Evolutionary conservation across 352 stramenopile species (phyloP).

Genomic region (Globisporangium heterothallicum): DNA sequence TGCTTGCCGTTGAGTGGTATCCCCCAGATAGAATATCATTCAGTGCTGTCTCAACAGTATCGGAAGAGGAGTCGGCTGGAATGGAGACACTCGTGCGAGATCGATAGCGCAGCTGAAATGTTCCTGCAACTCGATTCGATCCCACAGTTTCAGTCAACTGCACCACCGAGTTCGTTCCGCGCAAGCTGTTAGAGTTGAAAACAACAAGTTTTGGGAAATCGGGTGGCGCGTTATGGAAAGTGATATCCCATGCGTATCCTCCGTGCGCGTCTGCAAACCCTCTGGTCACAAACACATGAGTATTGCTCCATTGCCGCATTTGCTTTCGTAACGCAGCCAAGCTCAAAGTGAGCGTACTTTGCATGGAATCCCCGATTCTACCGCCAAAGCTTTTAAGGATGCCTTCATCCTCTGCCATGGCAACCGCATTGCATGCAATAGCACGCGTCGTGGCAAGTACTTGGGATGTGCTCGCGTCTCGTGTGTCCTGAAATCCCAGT

Average conservation of each 20-base stretch:
- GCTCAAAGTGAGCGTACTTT: conserved; percentile 15
- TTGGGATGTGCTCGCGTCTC: not conserved
- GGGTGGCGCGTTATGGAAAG: conserved; percentile 18
- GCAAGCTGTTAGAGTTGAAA: conserved; percentile 1
- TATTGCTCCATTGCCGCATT: not conserved
- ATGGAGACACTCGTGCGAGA: not conserved
- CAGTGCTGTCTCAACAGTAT: conserved; percentile 7
- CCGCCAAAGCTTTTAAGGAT: conserved; percentile 19
- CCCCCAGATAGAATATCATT: conserved; percentile 8
- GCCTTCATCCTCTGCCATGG: conserved; percentile 24
- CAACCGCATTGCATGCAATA: conserved; percentile 32
- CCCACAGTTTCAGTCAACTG: not conserved
- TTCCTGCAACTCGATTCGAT: conserved; percentile 18
- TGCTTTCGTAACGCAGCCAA: conserved; percentile 5
- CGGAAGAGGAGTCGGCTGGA: conserved; percentile 4
- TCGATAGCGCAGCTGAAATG: conserved; percentile 16
- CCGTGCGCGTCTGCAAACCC: not conserved
- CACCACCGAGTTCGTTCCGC: conserved; percentile 6
- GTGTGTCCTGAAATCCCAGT: conserved; percentile 19
- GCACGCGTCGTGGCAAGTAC: conserved; percentile 12
- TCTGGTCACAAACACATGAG: conserved; percentile 11
- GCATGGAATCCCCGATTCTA: conserved; percentile 22
- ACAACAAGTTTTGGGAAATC: conserved; percentile 23
- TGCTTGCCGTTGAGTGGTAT: not conserved
- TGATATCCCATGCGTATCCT: conserved; percentile 22